Evolutionary conservation across 148 eudicot species (phyloP), one percentile per base, ranked within the genome.

Genomic region (Camellia lanceoleosa): DNA sequence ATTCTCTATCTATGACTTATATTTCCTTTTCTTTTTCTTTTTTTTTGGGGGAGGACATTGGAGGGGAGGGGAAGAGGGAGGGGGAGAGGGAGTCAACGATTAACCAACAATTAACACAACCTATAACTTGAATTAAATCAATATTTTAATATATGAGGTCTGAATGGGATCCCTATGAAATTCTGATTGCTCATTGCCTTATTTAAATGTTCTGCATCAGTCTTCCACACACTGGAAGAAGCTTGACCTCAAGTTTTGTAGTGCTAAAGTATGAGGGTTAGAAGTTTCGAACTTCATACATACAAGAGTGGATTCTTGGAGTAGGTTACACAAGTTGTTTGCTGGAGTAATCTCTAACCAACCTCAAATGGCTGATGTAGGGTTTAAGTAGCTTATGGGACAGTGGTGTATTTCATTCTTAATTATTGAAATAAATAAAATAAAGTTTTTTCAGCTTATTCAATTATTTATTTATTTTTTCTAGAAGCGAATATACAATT

Each of bases 351-450:
- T 42, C 46, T 7, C 56, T 47, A n/a, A 19, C 15, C 56, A n/a
- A 56, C 16, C 74, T 71, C 56, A 49, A 70, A 72, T 72, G 52
- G 60, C 58, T 20, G 9, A 23, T 69, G 6, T 71, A 71, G 23
- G 61, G 61, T 71, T 72, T 13, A 72, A 51, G 44, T 12, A 4
- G 18, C 60, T 52, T 42, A 52, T 72, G 38, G 72, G 72, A 71
- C 41, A 11, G 56, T 13, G 41, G 74, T 71, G 56, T 71, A 49
- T 8, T 46, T 3, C 19, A 7, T 55, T 49, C 38, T 47, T 71
- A 54, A 30, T 19, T 12, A 49, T 15, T 2, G 3, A 59, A 6
- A 59, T 59, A 59, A 30, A 56, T 12, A 51, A 9, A 70, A 46
- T 12, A 13, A n/a, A 51, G 58, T 71, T 71, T 19, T 71, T n/a